Conservation (phyloP, 495 filamentous ascomycete species). For the Beverwykella pulmonaria region DNA sequence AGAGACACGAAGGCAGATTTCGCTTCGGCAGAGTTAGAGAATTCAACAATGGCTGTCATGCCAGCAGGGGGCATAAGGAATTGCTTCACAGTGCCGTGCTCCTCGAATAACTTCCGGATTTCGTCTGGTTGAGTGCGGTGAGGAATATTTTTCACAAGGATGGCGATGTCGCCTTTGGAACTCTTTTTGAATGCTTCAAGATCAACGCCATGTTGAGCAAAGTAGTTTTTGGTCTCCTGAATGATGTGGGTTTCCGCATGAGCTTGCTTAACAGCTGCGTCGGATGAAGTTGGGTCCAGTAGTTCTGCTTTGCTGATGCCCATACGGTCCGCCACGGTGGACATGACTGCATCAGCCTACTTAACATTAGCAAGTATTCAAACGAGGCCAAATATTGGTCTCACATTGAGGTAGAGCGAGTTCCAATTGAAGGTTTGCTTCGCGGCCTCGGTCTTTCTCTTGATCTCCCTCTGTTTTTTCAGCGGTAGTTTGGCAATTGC, state of each 20-base stretch:
- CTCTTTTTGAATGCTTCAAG: slow-evolving; percentile 84
- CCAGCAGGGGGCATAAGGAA: slow-evolving; percentile 90
- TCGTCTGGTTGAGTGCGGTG: slow-evolving; percentile 74
- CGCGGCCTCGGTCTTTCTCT: slow-evolving; percentile 75
- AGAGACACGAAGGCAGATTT: slow-evolving; percentile 78
- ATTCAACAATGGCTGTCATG: slow-evolving; percentile 91
- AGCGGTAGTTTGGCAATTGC: slow-evolving; percentile 84
- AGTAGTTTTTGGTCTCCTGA: slow-evolving; percentile 92
- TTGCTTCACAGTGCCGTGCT: slow-evolving; percentile 70
- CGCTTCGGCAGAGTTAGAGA: slow-evolving; percentile 72
- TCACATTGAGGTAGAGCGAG: slow-evolving; percentile 93
- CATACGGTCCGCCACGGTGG: slow-evolving; percentile 81
- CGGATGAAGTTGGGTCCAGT: slow-evolving; percentile 88
- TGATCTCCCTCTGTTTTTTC: slow-evolving; percentile 90
- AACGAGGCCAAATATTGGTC: slow-evolving; percentile 35
- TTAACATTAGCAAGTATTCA: slow-evolving; percentile 34
- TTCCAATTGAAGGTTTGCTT: slow-evolving; percentile 92
- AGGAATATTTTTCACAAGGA: slow-evolving; percentile 94
- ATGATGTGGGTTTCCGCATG: slow-evolving; percentile 96
- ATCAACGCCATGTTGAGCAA: slow-evolving; percentile 82
- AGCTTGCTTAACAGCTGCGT: slow-evolving; percentile 93
- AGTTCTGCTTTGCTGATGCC: slow-evolving; percentile 87
- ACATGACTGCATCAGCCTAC: slow-evolving; percentile 86
- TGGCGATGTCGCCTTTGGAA: slow-evolving; percentile 80
- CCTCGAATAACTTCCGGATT: slow-evolving; percentile 65